Percentiles rank a stretch among this genome's conserved stretches.
phyloP scores from a whole-genome alignment of 306 rosid genomes.

The Abrus pulchellus region DNA sequence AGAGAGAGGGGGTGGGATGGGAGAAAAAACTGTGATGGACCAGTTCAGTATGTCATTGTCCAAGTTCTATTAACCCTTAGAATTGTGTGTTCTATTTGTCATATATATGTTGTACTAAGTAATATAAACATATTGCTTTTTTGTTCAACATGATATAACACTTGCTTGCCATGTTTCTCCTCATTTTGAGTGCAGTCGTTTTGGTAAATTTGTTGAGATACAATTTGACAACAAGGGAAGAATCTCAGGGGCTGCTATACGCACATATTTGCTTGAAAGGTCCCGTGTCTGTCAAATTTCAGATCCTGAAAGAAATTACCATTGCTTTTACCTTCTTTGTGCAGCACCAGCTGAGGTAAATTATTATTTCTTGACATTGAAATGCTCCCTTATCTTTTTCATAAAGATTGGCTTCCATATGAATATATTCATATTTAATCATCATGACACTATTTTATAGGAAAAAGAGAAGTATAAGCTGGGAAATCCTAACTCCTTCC shows the following conservation, averaged over 20 bases:
- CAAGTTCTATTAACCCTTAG: slow-evolving; percentile 38
- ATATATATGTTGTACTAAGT: slow-evolving; percentile 32
- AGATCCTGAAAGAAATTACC: slow-evolving; percentile 97
- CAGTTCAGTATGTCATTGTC: slow-evolving; percentile 20
- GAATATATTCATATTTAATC: slow-evolving; percentile 18
- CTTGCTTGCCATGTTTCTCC: slow-evolving; percentile 43
- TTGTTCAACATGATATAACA: slow-evolving; percentile 45
- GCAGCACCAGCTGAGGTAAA: slow-evolving; percentile 95
- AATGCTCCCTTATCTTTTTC: slow-evolving; percentile 40
- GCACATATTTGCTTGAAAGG: slow-evolving; percentile 97
- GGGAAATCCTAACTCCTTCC: slow-evolving; percentile 85
- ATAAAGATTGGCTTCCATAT: slow-evolving; percentile 13
- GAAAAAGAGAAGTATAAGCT: slow-evolving; percentile 87
- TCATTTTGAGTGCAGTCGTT: slow-evolving; percentile 86
- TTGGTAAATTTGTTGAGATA: slow-evolving; percentile 99
- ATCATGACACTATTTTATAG: slow-evolving; percentile 55
- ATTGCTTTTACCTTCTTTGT: slow-evolving; percentile 99
- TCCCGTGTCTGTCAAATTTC: slow-evolving; percentile 99
- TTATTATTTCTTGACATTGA: slow-evolving; percentile 43
- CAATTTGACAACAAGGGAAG: slow-evolving; percentile 99
- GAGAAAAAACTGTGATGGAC: neutral
- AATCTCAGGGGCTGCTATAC: slow-evolving; percentile 97
- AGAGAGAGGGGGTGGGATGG: neutral
- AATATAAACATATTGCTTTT: slow-evolving; percentile 18
- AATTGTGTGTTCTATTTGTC: slow-evolving; percentile 37